These are phyloP conservation scores for Pleurozium schreberi DNA, from an alignment of 225 moss, liverwort and hornwort genomes.

Conservation along the genomic window DNA sequence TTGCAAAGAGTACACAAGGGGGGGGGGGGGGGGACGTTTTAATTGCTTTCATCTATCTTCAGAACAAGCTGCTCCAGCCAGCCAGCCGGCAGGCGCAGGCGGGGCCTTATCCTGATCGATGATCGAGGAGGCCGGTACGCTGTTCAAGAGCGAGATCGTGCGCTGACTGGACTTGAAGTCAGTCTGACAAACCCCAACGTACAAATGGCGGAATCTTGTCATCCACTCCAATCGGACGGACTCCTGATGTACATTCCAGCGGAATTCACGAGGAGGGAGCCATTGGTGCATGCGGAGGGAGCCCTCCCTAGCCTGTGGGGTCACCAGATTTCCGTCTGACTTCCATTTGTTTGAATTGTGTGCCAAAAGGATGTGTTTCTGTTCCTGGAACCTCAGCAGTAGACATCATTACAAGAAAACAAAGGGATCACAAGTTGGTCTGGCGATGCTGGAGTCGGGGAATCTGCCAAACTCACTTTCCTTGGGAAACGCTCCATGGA, in stretches of 20 bases:
- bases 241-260: background rate
- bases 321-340: no score
- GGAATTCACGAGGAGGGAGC: background rate
- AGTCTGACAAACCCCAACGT: background rate
- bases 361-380: background rate
- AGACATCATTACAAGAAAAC: background rate
- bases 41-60: no score
- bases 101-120: background rate
- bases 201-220: background rate
- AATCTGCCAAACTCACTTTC: background rate
- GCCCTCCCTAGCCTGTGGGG: no score
- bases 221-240: background rate
- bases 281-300: no score
- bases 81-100: no score
- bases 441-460: background rate
- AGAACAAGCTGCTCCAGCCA: no score
- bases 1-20: background rate
- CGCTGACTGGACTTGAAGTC: background rate
- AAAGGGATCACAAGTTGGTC: background rate
- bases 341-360: background rate
- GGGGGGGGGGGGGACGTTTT: no score
- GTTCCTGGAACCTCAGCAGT: background rate
- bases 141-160: background rate
- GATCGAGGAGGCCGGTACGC: background rate
- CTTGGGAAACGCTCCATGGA: background rate